Evolutionary conservation across 1,284 basidiomycete genomes (phyloP), one percentile per base, ranked within the genome.

Genomic region (Lentinula novae-zelandiae): DNA sequence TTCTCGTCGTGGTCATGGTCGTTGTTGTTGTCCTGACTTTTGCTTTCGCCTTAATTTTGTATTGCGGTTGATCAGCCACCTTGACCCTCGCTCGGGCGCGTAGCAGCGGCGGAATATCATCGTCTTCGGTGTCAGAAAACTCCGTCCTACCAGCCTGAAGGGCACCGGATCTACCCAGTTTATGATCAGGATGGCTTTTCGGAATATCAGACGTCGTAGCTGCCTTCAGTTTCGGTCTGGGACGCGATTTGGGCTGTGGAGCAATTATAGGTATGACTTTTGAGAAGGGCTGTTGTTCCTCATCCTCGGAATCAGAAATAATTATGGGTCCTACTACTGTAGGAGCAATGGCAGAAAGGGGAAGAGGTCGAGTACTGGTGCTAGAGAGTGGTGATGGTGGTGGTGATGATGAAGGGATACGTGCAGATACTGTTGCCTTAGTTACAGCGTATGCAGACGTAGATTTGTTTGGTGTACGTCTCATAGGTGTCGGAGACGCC

Each of bases 401-500:
- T 48, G 48, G 57, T 8, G 53, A 48, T 10, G 20, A 39, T 10
- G 20, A 39, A 20, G 40, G n/a, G n/a, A 42, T 15, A 42, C 40
- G 40, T 7, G 44, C 20, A 22, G 44, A 22, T 9, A 12, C 44
- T 8, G 9, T 20, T 17, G 44, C 9, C 8, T 50, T 15, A 9
- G 39, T 39, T n/a, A 46, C 50, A 27, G 50, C 51, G 10, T 9
- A 6, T 22, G 50, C 27, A 36, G 48, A 36, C 31, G 38, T 48
- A 33, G 39, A 10, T 49, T 60, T 58, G 15, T 51, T 51, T 22
- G 61, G 63, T 38, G 53, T 44, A 34, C 63, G 61, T 31, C 36
- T 57, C n/a, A 46, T 13, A 17, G 55, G 58, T 12, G 62, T 60
- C 44, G 60, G 61, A 39, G 58, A 60, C 39, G 34, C 20, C n/a